Evolutionary conservation across 208 protist genomes (phyloP), one percentile per base, ranked within the genome.

Genomic region (Acanthamoeba royreba): DNA sequence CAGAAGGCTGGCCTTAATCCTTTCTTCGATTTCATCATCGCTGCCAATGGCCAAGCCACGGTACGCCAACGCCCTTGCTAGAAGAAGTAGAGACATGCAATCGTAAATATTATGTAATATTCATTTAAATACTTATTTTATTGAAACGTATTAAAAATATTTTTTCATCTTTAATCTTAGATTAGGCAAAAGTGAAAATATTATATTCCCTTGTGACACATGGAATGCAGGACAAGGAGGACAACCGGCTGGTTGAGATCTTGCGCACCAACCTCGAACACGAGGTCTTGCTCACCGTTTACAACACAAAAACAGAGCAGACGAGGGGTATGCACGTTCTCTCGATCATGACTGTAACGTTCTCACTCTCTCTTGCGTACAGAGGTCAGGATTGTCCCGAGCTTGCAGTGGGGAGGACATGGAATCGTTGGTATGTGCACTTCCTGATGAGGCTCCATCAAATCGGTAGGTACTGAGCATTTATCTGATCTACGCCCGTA

Each of bases 11-110:
- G 49, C 2, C 83, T 90, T 0, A 4, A 31, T 28, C 83, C 83
- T 22, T 90, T 69, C 35, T 90, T 90, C 31, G 83, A 90, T 42
- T 90, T 90, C 53, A 69, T 90, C 19, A 52, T 90, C 31, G 53
- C 46, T 15, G 83, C 83, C 13, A 69, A 90, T n/a, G 49, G 38
- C 22, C 52, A 69, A 0, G 83, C 46, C 0, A 15, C 66, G 45
- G 83, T 90, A 86, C 42, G n/a, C n/a, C n/a, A 83, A 35, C 9
- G 58, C n/a, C 31, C 58, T 15, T 11, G 25, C 1, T 17, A 69
- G 13, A 31, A 5, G 19, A 28, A 69, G 25, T 9, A 38, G 31
- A 15, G 31, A 38, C 58, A 33, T 38, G n/a, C 1, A 4, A 17
- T 77, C 11, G 4, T 45, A 19, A 8, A 11, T 9, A 13, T 9